Base-by-base conservation (phyloP, 2,329 filamentous ascomycete genomes). In the Geosmithia putterillii region DNA sequence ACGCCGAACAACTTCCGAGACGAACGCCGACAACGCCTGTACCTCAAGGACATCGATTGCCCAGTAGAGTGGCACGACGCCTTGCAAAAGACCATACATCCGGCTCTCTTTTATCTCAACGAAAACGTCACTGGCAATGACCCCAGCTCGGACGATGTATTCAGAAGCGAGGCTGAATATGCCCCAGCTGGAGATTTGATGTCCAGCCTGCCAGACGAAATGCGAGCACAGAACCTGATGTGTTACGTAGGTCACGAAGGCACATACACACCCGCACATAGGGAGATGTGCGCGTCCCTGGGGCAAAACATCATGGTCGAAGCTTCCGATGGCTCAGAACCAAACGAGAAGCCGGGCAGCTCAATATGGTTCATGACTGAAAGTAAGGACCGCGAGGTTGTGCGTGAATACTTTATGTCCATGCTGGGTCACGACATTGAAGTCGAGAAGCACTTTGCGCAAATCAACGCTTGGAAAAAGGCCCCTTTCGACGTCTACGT, bases 341-440 rank as follows among this genome's bases (percentile, higher is more conserved):
- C 83, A 42, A 86, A 83, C 4, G 86, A 92, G 56, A 85, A 80
- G 49, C 76, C 83, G 2, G 92, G 92, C 2, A 94, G 86, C 44
- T 95, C 92, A 0, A 77, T 98, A 34, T 98, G 92, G 92, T 95
- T 96, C 58, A 96, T 98, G 92, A 96, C 92, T 0, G 88, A 95
- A 59, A 88, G 81, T 32, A 94, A 92, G 54, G 92, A 98, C 55
- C 81, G 92, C 2, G 82, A 89, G 47, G 73, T 90, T 4, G 88
- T 96, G 2, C 82, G 88, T 0, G 90, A 96, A 55, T 96, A 95
- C 59, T 98, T 94, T 68, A 67, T 94, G 41, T 94, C 88, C 1
- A 85, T 87, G 60, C 72, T 98, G 5, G 92, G 92, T 1, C 92
- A 98, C 56, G 90, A 98, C 53, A 89, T 96, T 47, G 90, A 96